Percentiles rank a stretch among this genome's conserved stretches.
Evolutionary conservation across 768 basidiomycete genomes (phyloP).

Genomic region (Glaciozyma antarctica): DNA sequence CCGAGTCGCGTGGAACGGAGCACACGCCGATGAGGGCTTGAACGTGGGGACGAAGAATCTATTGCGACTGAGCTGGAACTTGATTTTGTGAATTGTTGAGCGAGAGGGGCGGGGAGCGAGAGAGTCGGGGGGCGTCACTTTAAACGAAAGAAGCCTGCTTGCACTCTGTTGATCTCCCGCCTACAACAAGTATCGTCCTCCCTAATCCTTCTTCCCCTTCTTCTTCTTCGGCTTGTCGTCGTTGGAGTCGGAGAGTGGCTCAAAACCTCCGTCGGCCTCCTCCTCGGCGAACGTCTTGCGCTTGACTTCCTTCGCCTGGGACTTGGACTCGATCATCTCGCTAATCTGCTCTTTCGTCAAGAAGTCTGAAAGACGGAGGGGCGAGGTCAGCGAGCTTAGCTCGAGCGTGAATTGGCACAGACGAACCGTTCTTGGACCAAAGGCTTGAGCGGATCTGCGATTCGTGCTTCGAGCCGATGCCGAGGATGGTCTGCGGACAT

Average conservation of each 20-base stretch:
- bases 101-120: too few relatives aligned
- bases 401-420: too few relatives aligned
- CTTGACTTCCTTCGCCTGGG: conserved; percentile 7
- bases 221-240: not conserved
- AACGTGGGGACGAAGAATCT: too few relatives aligned
- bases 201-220: too few relatives aligned
- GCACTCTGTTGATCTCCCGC: too few relatives aligned
- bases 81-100: too few relatives aligned
- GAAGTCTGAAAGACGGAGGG: conserved; percentile 10
- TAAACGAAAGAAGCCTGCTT: too few relatives aligned
- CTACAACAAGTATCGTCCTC: too few relatives aligned
- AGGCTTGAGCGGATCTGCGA: conserved; percentile 16
- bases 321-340: not conserved
- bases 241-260: not conserved
- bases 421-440: not conserved
- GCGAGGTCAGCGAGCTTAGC: not conserved
- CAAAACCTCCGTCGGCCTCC: conserved; percentile 7
- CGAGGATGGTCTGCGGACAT: conserved; percentile 16
- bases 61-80: too few relatives aligned
- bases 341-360: conserved; percentile 22
- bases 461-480: conserved; percentile 29
- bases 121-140: too few relatives aligned
- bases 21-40: too few relatives aligned
- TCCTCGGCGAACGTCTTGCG: conserved; percentile 23
- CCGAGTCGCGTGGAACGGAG: too few relatives aligned